Evolutionary conservation across 371 early-diverging fungal species (phyloP), one percentile per base, ranked within the genome.

Genomic region (Mortierella sp.): DNA sequence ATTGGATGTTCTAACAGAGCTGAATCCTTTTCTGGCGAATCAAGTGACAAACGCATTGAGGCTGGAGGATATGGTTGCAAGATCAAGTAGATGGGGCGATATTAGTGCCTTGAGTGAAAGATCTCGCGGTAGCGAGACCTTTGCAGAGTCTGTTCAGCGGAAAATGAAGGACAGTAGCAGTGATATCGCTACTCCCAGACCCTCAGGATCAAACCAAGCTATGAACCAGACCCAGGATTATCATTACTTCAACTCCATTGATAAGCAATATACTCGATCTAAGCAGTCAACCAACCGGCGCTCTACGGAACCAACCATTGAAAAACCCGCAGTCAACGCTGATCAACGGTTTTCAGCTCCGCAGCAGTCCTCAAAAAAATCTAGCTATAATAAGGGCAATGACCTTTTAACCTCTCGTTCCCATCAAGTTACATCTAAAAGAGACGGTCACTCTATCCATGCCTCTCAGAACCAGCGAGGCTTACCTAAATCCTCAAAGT

Each of bases 21-120:
- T 91, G 0, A 77, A 85, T 10, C 89, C 91, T 17, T 91, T 89
- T 60, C 72, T 91, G 45, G 85, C 89, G 15, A 84, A 85, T 29
- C 78, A 78, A 22, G 57, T 78, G n/a, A 69, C 73, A 13, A 78
- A 72, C 42, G 78, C 78, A 32, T 58, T 78, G 28, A 72, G 73
- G 29, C 51, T 78, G 8, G 78, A 78, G 40, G 73, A 72, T 19
- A 65, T 72, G 64, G 53, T 72, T 15, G 56, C 73, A 4, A 63
- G 78, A 19, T 78, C 78, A 4, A 64, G 49, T 40, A 60, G 78
- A 12, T 72, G 78, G 69, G 78, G 77, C 13, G 68, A 70, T 4
- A 23, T 65, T 5, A 64, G 71, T 31, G 32, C 55, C 26, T n/a
- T 62, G 35, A 62, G 67, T 32, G 76, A 76, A 12, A 59, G 55